Percentiles rank a stretch among this genome's conserved stretches.
These are phyloP conservation scores for Tolypocladium ophioglossoides DNA, from an alignment of 2,329 filamentous ascomycete species.

Conservation along the genomic window DNA sequence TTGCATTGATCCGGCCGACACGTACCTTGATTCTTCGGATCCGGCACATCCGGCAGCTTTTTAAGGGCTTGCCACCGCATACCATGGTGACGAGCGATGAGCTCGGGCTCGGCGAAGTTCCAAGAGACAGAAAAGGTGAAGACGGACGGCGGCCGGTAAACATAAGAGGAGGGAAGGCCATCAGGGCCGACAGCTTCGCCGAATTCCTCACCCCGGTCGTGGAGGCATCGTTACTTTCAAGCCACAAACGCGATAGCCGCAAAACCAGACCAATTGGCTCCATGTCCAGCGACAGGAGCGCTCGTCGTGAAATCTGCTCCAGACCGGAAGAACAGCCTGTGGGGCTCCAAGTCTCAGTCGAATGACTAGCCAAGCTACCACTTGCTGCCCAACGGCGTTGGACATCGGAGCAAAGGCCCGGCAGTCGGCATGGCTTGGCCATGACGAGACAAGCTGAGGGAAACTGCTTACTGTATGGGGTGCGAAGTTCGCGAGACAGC, in stretches of 20 bases:
- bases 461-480: neutral
- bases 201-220: neutral
- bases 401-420: neutral
- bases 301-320: neutral
- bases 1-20: neutral
- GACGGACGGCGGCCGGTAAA: neutral
- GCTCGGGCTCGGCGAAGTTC: neutral
- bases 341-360: neutral
- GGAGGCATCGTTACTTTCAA: neutral
- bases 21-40: conserved; percentile 60
- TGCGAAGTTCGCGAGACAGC: neutral
- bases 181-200: conserved; percentile 5
- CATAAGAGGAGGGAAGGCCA: neutral
- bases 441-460: neutral
- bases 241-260: neutral
- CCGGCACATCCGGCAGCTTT: conserved; percentile 64
- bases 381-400: neutral
- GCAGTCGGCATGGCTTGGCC: neutral
- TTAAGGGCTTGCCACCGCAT: conserved; percentile 52
- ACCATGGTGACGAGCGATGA: conserved; percentile 34
- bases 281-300: neutral
- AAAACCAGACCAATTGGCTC: neutral
- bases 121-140: neutral
- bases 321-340: neutral
- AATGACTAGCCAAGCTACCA: neutral